phyloP scores from a whole-genome alignment of 1,284 basidiomycete species.

The Mycena citricolor region DNA sequence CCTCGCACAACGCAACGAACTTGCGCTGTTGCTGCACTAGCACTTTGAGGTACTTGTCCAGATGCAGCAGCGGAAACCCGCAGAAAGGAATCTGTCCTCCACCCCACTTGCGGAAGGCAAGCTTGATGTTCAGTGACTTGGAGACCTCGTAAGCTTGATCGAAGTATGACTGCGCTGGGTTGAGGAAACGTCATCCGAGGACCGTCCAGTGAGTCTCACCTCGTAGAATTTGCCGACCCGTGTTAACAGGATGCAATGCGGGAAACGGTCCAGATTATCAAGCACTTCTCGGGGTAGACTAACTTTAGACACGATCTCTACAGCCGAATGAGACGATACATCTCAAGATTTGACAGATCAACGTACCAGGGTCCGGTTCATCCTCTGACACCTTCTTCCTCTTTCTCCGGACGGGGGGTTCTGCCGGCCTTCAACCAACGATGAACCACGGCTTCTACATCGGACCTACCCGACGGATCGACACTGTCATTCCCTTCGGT shows the following conservation, averaged over 20 bases:
- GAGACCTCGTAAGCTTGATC: constrained; percentile 84
- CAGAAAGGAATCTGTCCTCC: constrained; percentile 74
- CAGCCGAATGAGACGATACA: too few species aligned
- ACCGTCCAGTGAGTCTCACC: constrained; percentile 42
- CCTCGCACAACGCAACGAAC: constrained; percentile 91
- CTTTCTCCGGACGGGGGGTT: too few species aligned
- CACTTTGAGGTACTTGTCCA: constrained; percentile 84
- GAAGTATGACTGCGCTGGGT: constrained; percentile 77
- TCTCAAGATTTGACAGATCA: too few species aligned
- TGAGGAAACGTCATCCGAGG: constrained; percentile 14
- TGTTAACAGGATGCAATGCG: constrained; percentile 87
- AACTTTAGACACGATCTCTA: too few species aligned
- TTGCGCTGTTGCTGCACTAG: constrained; percentile 80
- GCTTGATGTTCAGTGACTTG: constrained; percentile 76
- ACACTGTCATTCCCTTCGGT: too few species aligned
- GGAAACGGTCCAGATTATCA: constrained; percentile 73
- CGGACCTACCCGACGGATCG: too few species aligned
- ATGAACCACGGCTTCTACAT: too few species aligned
- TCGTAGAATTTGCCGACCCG: constrained; percentile 95
- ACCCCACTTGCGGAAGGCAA: constrained; percentile 73
- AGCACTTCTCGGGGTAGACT: constrained; percentile 70
- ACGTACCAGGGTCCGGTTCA: too few species aligned
- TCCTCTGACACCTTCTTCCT: too few species aligned
- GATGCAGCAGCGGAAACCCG: constrained; percentile 85
- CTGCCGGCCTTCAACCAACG: too few species aligned